Evolutionary conservation across 768 basidiomycete species (phyloP).

Genomic region (Calocybe gangraenosa): DNA sequence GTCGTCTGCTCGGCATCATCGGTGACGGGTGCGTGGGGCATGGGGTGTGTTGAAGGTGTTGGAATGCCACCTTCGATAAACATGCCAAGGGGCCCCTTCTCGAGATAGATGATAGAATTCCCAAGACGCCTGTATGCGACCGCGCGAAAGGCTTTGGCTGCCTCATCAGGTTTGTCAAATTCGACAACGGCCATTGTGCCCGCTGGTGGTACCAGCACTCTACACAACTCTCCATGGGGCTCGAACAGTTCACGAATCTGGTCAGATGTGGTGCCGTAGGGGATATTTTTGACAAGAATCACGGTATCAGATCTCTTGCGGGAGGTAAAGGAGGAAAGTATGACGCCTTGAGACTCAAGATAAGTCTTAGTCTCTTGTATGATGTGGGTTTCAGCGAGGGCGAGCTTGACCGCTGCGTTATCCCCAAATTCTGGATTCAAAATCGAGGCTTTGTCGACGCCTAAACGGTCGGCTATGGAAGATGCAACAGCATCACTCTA

Average conservation of each 20-base stretch:
- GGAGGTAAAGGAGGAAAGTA: slow-evolving; percentile 53
- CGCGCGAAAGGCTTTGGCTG: slow-evolving; percentile 70
- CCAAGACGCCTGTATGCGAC: slow-evolving; percentile 87
- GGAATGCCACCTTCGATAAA: slow-evolving; percentile 48
- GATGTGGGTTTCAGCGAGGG: slow-evolving; percentile 93
- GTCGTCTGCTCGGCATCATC: slow-evolving; percentile 41
- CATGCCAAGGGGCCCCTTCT: slow-evolving; percentile 87
- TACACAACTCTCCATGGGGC: slow-evolving; percentile 62
- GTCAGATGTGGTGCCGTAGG: slow-evolving; percentile 75
- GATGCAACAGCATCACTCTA: slow-evolving; percentile 93
- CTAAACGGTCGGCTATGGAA: slow-evolving; percentile 87
- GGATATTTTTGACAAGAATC: slow-evolving; percentile 95
- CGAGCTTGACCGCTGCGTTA: slow-evolving; percentile 89
- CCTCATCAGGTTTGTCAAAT: slow-evolving; percentile 67
- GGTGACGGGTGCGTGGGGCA: slow-evolving; percentile 20
- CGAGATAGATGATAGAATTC: slow-evolving; percentile 87
- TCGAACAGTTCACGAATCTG: slow-evolving; percentile 81
- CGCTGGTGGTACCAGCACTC: slow-evolving; percentile 56
- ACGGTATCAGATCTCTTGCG: slow-evolving; percentile 67
- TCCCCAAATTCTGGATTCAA: slow-evolving; percentile 75
- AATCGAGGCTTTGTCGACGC: slow-evolving; percentile 81
- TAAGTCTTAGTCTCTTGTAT: slow-evolving; percentile 93
- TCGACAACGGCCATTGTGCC: slow-evolving; percentile 94
- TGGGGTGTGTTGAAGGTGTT: slow-evolving; percentile 9
- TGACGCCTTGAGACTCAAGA: slow-evolving; percentile 73